Evolutionary conservation across 192 early-diverging fungal species (phyloP), one percentile per base, ranked within the genome.

Genomic region (Chytriomyces confervae): DNA sequence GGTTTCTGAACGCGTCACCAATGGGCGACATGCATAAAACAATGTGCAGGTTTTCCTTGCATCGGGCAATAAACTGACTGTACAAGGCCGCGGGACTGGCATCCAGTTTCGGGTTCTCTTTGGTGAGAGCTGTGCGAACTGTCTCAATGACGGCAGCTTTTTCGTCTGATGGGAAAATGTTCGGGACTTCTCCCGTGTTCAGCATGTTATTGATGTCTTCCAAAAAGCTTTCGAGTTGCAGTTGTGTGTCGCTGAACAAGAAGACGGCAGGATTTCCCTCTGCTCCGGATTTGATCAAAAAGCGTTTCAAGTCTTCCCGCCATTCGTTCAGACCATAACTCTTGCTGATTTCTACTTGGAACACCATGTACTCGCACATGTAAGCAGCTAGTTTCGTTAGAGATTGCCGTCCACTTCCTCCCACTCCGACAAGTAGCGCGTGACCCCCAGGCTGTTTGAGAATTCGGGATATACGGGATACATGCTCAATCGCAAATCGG

Each of bases 151-250:
- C 86, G 8, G 84, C 85, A 5, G 85, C 88, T 78, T 89, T 89
- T 79, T 89, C 88, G 75, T 89, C 88, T 10, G 84, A 66, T 18
- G 86, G 78, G 66, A 89, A 89, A 43, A 89, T 84, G 65, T 89
- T 89, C 16, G 88, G 88, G 16, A 89, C 87, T 72, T 89, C 88
- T 60, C 88, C 88, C 16, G 88, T 86, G 77, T 89, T 89, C 50
- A 89, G 80, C 83, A 89, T 89, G 75, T 89, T 89, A 81, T 89
- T 89, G 69, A 89, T 89, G 65, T 89, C 88, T 69, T 89, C 88
- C 45, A 89, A 64, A 75, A 89, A 89, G 43, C 81, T 82, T 72
- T 89, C 88, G 5, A 79, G 78, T 66, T 89, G 83, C 20, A 89
- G 73, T 74, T 89, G 88, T 1, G 88, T 89, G 62, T 89, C 88